phyloP scores from a whole-genome alignment of 2,329 filamentous ascomycete genomes.

The Cercospora sesami region DNA sequence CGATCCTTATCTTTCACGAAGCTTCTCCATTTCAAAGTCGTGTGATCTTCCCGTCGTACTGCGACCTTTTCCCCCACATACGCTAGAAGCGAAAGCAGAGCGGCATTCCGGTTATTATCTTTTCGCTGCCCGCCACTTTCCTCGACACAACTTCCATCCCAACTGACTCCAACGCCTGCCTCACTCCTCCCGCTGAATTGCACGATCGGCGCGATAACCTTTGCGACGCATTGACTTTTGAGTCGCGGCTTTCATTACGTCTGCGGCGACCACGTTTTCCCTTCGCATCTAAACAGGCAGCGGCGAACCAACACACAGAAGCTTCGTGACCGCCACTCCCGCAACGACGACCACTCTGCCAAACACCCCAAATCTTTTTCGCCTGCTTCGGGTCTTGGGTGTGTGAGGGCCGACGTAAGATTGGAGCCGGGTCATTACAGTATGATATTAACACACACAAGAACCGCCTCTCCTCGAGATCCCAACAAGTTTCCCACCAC shows the following conservation, averaged over 20 bases:
- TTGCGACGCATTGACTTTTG: background rate
- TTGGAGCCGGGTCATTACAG: slow-evolving; percentile 23
- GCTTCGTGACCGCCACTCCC: background rate
- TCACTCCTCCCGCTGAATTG: background rate
- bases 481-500: slow-evolving; percentile 75
- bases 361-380: background rate
- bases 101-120: slow-evolving; percentile 3
- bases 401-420: slow-evolving; percentile 28
- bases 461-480: slow-evolving; percentile 52
- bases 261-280: slow-evolving; percentile 1
- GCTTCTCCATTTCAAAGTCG: background rate
- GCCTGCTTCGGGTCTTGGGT: background rate
- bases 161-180: background rate
- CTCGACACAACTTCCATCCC: background rate
- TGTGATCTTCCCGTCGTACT: background rate
- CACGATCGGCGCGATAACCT: background rate
- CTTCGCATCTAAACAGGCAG: background rate
- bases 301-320: background rate
- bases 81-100: background rate
- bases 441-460: slow-evolving; percentile 31
- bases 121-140: background rate
- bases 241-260: background rate
- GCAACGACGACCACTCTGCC: background rate
- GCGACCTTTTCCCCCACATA: slow-evolving; percentile 4
- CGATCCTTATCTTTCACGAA: background rate